These are phyloP conservation scores for Echria macrotheca DNA, from an alignment of 495 filamentous ascomycete species.

Conservation along the genomic window DNA sequence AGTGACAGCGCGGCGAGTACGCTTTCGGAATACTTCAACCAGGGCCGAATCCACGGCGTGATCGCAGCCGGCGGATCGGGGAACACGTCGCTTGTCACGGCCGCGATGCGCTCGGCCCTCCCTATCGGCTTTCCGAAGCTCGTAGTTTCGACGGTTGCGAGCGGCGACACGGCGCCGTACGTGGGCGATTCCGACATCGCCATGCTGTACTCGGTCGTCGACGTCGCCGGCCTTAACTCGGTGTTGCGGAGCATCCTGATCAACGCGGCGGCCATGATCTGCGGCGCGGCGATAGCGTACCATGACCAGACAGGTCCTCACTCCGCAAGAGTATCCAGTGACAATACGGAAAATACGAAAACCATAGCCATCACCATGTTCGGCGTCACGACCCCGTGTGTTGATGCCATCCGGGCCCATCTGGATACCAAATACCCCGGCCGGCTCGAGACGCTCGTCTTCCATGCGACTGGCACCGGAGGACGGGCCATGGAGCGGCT, in stretches of 20 bases:
- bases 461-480: slow-evolving; percentile 64
- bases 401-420: slow-evolving; percentile 40
- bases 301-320: not conserved
- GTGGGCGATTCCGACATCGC: slow-evolving; percentile 62
- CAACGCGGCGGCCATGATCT: slow-evolving; percentile 57
- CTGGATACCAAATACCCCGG: slow-evolving; percentile 30
- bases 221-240: slow-evolving; percentile 59
- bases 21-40: slow-evolving; percentile 30
- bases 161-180: slow-evolving; percentile 52
- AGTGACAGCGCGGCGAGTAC: slow-evolving; percentile 31
- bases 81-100: slow-evolving; percentile 51
- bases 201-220: slow-evolving; percentile 65
- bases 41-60: slow-evolving; percentile 45
- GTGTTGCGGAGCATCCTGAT: slow-evolving; percentile 49
- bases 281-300: slow-evolving; percentile 49
- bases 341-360: slow-evolving; percentile 25
- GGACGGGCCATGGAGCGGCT: slow-evolving; percentile 64
- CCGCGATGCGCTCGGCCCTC: slow-evolving; percentile 52
- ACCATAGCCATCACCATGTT: slow-evolving; percentile 66
- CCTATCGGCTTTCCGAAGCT: slow-evolving; percentile 64
- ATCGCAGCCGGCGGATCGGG: slow-evolving; percentile 53
- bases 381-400: slow-evolving; percentile 64
- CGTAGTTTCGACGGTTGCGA: slow-evolving; percentile 63
- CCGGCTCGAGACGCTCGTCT: slow-evolving; percentile 54
- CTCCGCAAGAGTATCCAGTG: not conserved